phyloP scores from a whole-genome alignment of 169 alveolate genomes.

The Eimeria nieschulzi region DNA sequence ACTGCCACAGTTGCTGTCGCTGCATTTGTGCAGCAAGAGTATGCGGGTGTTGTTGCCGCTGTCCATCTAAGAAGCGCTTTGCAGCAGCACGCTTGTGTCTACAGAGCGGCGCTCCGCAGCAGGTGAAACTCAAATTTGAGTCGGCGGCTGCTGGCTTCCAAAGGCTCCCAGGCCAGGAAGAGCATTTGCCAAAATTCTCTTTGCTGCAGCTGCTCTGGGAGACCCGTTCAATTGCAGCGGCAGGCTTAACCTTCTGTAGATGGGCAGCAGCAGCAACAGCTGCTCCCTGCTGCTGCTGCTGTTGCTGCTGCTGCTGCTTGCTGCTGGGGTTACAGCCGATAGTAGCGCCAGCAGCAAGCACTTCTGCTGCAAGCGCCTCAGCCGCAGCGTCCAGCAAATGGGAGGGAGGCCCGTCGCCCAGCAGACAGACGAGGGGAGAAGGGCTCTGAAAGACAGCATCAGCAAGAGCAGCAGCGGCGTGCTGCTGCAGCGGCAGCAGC shows the following conservation, averaged over 20 bases:
- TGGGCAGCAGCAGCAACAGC: background rate
- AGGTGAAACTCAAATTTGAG: slow-evolving; percentile 5
- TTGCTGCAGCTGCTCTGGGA: background rate
- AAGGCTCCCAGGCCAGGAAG: slow-evolving; percentile 11
- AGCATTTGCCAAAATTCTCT: background rate
- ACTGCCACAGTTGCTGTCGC: slow-evolving; percentile 1
- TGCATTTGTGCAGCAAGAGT: background rate
- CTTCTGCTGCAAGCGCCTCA: slow-evolving; percentile 37
- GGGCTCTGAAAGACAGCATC: slow-evolving; percentile 59
- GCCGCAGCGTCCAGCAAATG: slow-evolving; percentile 21
- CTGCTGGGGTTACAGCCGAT: slow-evolving; percentile 27
- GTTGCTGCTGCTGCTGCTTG: slow-evolving; percentile 17
- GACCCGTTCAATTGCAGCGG: background rate
- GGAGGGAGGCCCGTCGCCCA: slow-evolving; percentile 28
- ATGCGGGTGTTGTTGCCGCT: background rate
- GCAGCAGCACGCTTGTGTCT: slow-evolving; percentile 47
- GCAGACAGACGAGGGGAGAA: slow-evolving; percentile 7
- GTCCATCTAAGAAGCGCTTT: slow-evolving; percentile 37
- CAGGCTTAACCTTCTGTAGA: background rate
- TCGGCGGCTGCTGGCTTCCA: background rate
- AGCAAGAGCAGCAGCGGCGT: slow-evolving; percentile 53
- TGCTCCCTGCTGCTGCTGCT: slow-evolving; percentile 15
- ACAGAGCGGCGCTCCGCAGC: slow-evolving; percentile 46
- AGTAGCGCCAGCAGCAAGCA: slow-evolving; percentile 36
- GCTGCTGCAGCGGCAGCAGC: slow-evolving; percentile 63